Base-by-base conservation (phyloP, 2,329 filamentous ascomycete species). In the Xylaria digitata region DNA sequence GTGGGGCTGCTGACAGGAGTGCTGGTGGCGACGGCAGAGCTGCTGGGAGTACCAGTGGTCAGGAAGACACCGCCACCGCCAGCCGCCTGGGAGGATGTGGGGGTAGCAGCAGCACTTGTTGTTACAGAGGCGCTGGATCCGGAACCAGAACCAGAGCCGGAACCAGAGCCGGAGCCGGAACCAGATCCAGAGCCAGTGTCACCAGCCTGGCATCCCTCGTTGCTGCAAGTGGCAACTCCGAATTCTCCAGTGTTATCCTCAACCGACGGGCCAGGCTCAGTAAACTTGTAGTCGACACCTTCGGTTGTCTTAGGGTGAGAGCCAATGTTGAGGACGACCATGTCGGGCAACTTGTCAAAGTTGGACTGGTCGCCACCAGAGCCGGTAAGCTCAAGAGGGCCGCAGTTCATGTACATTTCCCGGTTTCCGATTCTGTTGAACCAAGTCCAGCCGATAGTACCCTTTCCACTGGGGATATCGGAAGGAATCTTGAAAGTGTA, bases 341-440 rank as follows among this genome's bases (percentile, higher is more conserved):
- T 90, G 64, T 89, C 82, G 0, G 93, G 93, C 13, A 96, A 89
- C 0, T 80, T 78, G 45, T 87, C 77, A 68, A 90, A 86, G 70
- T 86, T 86, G 1, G 82, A 78, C 63, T 87, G 74, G 49, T 79
- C 78, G 59, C 86, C 86, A 0, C 80, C 80, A 0, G 69, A 71
- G 8, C 87, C 87, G 0, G 87, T 87, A 26, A 98, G 84, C 0
- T 84, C 86, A 54, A 97, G 79, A 0, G 92, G 88, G 0, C 91
- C 93, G 73, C 95, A 99, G 85, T 97, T 96, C 94, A 97, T 97
- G 85, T 98, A 97, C 86, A 97, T 93, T 78, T 98, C 96, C 0
- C 94, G 90, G 82, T 97, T 97, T 2, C 96, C 96, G 9, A 97
- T 76, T 66, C 91, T 91, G 83, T 98, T 98, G 80, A 97, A 89